phyloP scores from a whole-genome alignment of 2,329 filamentous ascomycete genomes.

The Periconia macrospinosa region DNA sequence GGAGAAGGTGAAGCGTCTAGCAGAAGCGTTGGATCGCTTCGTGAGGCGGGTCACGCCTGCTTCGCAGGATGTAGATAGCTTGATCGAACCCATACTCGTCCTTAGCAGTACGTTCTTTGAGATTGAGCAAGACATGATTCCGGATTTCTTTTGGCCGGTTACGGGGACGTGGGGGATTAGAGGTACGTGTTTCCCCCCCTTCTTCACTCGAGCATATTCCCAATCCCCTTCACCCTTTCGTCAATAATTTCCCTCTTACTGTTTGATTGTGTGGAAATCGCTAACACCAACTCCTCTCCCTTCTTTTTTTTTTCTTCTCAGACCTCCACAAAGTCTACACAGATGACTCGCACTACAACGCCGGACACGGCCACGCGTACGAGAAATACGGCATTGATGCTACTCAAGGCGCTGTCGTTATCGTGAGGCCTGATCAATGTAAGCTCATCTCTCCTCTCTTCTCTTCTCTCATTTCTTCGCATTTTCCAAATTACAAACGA shows the following conservation, averaged over 20 bases:
- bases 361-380: constrained; percentile 61
- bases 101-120: constrained; percentile 52
- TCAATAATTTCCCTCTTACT: no score
- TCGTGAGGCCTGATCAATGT: constrained; percentile 66
- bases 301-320: constrained; percentile 20
- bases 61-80: constrained; percentile 51
- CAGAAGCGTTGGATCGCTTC: constrained; percentile 19
- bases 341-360: constrained; percentile 59
- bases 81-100: constrained; percentile 62
- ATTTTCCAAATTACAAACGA: no score
- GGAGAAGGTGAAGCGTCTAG: constrained; percentile 43
- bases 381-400: constrained; percentile 56
- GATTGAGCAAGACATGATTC: constrained; percentile 58
- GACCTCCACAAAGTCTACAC: constrained; percentile 65
- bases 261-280: no score
- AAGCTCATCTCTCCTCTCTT: constrained; percentile 28
- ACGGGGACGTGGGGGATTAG: constrained; percentile 59
- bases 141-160: constrained; percentile 58
- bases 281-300: not conserved
- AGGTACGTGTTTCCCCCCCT: constrained; percentile 43
- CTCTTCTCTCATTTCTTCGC: not conserved
- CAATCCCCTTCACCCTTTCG: no score
- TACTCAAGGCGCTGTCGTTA: constrained; percentile 43
- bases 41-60: constrained; percentile 48
- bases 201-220: no score